Percentiles rank a stretch among this genome's conserved stretches.
Conservation (phyloP, 257 asterid genomes). For the Penstemon eatonii region DNA sequence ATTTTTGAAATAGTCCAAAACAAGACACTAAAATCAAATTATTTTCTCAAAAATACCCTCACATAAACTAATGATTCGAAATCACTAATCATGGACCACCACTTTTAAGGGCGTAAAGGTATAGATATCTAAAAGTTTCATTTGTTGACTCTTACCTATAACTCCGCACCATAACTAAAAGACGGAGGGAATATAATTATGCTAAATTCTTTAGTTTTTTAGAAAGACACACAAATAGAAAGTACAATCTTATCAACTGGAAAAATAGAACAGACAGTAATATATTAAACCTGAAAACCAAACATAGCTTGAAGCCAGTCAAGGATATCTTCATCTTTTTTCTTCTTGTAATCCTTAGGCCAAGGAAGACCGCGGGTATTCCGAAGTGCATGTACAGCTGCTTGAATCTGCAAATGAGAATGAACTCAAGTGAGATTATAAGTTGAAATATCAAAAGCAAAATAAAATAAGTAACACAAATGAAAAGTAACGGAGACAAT, state of each 20-base stretch:
- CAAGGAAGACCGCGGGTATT: constrained; percentile 96
- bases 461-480: constrained; percentile 15
- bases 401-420: constrained; percentile 69
- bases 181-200: not conserved
- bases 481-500: constrained; percentile 11
- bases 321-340: constrained; percentile 96
- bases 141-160: no score
- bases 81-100: no score
- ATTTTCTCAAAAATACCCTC: no score
- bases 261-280: not conserved
- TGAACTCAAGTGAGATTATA: constrained; percentile 18
- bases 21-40: no score
- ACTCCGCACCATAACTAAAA: no score
- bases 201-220: constrained; percentile 12
- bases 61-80: no score
- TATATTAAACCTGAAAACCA: constrained; percentile 83
- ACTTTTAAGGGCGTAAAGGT: no score
- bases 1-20: no score
- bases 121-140: no score
- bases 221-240: constrained; percentile 22
- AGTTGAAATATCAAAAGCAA: constrained; percentile 18
- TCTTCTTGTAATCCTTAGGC: constrained; percentile 97
- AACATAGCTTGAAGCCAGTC: constrained; percentile 99
- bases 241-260: not conserved
- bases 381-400: constrained; percentile 90